phyloP scores from a whole-genome alignment of 78 protist genomes.

The slime mould (Dictyostelium discoideum) region DNA sequence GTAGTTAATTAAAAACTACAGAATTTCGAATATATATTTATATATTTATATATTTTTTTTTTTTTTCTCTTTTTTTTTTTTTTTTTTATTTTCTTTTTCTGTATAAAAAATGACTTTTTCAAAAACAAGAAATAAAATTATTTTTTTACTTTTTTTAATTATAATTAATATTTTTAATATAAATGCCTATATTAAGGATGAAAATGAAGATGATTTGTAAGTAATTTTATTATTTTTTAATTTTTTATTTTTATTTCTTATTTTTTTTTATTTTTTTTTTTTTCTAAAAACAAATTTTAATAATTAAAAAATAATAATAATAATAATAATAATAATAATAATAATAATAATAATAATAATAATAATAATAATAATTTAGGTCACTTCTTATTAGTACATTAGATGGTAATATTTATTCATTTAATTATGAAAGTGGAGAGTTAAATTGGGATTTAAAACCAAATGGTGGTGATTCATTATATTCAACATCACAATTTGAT shows the following conservation, averaged over 20 bases:
- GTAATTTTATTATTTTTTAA: background rate
- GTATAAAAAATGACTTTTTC: background rate
- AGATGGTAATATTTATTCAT: constrained; percentile 63
- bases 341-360: background rate
- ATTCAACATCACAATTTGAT: constrained; percentile 41
- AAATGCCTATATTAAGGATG: background rate
- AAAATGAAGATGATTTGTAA: background rate
- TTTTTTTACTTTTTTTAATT: background rate
- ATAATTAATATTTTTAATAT: background rate
- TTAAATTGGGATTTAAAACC: constrained; percentile 30
- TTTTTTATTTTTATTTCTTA: no score
- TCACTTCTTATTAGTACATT: constrained; percentile 41
- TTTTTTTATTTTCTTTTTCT: no score
- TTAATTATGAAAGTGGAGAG: constrained; percentile 22
- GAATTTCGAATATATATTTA: background rate
- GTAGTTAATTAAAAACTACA: background rate
- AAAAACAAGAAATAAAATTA: background rate
- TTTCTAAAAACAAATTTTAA: background rate
- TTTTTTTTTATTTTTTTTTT: background rate
- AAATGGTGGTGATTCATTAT: constrained; percentile 7
- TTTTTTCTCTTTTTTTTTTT: no score
- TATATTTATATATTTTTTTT: no score
- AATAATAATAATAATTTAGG: background rate
- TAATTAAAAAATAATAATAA: background rate
- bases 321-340: background rate